Percentiles rank a stretch among this genome's conserved stretches.
These are phyloP conservation scores for Centrapalus pauciflorus DNA, from an alignment of 129 eudicot genomes.

Conservation along the genomic window DNA sequence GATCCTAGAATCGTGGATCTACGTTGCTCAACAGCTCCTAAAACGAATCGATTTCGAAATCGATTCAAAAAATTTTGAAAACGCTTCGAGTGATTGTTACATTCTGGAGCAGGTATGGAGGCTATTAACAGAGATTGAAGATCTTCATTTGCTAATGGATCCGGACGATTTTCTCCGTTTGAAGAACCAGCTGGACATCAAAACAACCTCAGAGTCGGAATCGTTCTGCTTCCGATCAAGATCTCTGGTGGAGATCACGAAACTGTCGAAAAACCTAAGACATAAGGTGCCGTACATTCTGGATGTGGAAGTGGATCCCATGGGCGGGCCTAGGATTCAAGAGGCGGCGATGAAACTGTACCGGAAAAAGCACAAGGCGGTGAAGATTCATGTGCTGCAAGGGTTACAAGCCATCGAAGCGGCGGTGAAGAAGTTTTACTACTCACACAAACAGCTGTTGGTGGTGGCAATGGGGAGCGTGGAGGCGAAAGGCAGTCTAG, in stretches of 20 bases:
- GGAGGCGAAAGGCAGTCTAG: constrained; percentile 53
- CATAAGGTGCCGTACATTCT: constrained; percentile 76
- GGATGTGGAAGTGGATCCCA: constrained; percentile 86
- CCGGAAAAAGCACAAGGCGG: constrained; percentile 35
- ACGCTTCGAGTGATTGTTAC: constrained; percentile 54
- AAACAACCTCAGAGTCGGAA: constrained; percentile 40
- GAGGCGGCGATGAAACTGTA: constrained; percentile 85
- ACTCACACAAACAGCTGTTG: constrained; percentile 62
- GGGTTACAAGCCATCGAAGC: constrained; percentile 78
- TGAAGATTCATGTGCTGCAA: constrained; percentile 63
- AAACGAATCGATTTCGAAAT: constrained; percentile 41
- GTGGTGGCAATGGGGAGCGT: constrained; percentile 73
- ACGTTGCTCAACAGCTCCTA: constrained; percentile 40
- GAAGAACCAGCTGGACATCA: constrained; percentile 58
- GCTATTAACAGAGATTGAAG: constrained; percentile 43
- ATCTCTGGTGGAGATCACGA: constrained; percentile 49
- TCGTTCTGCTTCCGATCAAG: constrained; percentile 75
- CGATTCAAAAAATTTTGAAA: constrained; percentile 21
- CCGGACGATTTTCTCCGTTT: constrained; percentile 69
- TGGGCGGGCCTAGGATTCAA: constrained; percentile 80
- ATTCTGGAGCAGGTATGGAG: constrained; percentile 62
- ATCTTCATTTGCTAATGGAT: constrained; percentile 70
- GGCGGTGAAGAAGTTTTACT: constrained; percentile 71
- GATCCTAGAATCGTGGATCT: constrained; percentile 75
- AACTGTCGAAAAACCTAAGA: constrained; percentile 51